Base-by-base conservation (phyloP, 2,329 filamentous ascomycete species). In the Grosmannia penicillata region DNA sequence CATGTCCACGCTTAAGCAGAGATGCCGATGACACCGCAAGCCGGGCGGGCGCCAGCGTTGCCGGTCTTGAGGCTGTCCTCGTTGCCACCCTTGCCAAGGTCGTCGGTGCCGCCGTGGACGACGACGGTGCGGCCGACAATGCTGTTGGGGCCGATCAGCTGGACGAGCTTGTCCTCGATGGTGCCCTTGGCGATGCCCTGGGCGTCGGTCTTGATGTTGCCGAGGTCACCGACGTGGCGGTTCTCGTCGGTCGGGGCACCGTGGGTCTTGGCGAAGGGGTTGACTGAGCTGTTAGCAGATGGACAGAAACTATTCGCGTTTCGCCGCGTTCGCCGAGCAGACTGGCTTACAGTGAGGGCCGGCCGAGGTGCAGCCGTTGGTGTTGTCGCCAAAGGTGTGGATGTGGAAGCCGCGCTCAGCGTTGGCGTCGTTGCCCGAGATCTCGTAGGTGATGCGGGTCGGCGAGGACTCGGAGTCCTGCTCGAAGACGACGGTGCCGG, bases 301-400 rank as follows among this genome's bases (percentile, higher is more conserved):
- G 10, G 10, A 18, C 8, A 24, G 26, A 21, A 15, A n/a, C 17
- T 30, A 23, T 15, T 14, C 9, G 9, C n/a, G n/a, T n/a, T n/a
- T n/a, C n/a, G n/a, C n/a, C n/a, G n/a, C n/a, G n/a, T n/a, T n/a
- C n/a, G n/a, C n/a, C n/a, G n/a, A n/a, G n/a, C 27, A 27, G 33
- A 13, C 13, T 5, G 26, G 66, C 83, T 60, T 70, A 93, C 86
- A 98, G 72, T 98, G 91, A 64, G 91, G 89, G 39, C 91, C 91
- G 50, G 91, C 91, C 50, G 83, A 93, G 50, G 89, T 96, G 82
- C 91, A 98, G 63, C 91, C 91, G 68, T 98, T 98, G 73, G 91
- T 96, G 76, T 96, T 96, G 75, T 96, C 91, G 61, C 91, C 91
- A 57, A 94, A 98, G 63, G 91, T 84, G 72, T 98, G 91, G 58